These are phyloP conservation scores for Phytophthora agathidicida DNA, from an alignment of 352 stramenopile genomes.

Conservation along the genomic window DNA sequence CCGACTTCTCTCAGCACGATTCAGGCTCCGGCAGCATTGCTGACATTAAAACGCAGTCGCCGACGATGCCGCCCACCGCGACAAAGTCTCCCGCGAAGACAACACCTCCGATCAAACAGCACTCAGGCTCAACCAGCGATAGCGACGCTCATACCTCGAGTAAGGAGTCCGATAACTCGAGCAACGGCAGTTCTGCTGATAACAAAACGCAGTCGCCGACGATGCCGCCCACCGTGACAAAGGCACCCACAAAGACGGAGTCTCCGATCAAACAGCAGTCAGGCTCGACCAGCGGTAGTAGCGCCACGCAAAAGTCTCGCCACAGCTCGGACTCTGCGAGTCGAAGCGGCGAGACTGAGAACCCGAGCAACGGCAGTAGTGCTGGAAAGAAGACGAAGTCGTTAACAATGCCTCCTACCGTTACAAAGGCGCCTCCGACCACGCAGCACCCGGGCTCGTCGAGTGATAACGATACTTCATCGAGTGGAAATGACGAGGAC, in stretches of 20 bases:
- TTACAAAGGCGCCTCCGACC: not conserved
- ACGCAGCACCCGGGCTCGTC: not conserved
- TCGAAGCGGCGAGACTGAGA: not conserved
- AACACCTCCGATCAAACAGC: not conserved
- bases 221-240: not conserved
- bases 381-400: not conserved
- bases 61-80: not conserved
- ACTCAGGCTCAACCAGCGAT: not conserved
- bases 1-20: not conserved
- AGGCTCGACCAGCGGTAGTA: not conserved
- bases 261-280: not conserved
- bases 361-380: not conserved
- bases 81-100: not conserved
- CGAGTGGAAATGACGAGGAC: not conserved
- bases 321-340: not conserved
- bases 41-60: constrained; percentile 10
- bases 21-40: constrained; percentile 6
- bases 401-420: not conserved
- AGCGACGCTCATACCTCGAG: not conserved
- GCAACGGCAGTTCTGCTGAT: constrained; percentile 1
- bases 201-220: constrained; percentile 10
- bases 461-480: not conserved
- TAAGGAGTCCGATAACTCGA: too few species aligned
- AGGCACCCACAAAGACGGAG: not conserved
- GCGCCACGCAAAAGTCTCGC: not conserved